These are phyloP conservation scores for Straminergon stramineum DNA, from an alignment of 225 moss, liverwort and hornwort genomes.

Conservation along the genomic window DNA sequence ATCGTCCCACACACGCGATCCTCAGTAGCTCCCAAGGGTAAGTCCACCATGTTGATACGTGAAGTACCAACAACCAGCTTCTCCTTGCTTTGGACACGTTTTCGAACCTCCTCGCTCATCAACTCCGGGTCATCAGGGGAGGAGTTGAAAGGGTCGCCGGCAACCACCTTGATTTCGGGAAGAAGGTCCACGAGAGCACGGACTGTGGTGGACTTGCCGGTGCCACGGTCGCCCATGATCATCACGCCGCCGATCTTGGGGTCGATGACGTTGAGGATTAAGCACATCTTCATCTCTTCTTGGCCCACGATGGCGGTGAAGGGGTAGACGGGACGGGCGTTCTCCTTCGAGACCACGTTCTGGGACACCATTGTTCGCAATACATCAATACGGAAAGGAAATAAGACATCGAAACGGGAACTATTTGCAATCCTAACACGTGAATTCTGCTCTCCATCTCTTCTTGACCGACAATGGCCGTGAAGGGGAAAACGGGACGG, in stretches of 20 bases:
- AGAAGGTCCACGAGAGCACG: slow-evolving; percentile 81
- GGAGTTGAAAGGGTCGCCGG: slow-evolving; percentile 84
- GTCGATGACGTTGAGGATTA: slow-evolving; percentile 78
- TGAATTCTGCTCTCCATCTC: background rate
- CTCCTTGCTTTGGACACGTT: slow-evolving; percentile 29
- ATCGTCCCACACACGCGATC: slow-evolving; percentile 88
- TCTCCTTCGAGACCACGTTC: slow-evolving; percentile 13
- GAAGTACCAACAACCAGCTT: slow-evolving; percentile 32
- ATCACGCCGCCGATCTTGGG: slow-evolving; percentile 92
- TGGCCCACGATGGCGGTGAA: slow-evolving; percentile 92
- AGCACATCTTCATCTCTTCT: slow-evolving; percentile 88
- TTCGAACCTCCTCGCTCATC: slow-evolving; percentile 83
- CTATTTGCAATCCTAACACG: background rate
- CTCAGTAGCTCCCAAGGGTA: slow-evolving; percentile 80
- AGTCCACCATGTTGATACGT: slow-evolving; percentile 80
- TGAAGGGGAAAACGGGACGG: background rate
- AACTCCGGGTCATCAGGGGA: slow-evolving; percentile 78
- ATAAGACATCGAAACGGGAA: background rate
- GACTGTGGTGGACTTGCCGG: slow-evolving; percentile 84
- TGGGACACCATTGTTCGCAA: background rate
- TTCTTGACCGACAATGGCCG: background rate
- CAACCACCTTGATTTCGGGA: slow-evolving; percentile 72
- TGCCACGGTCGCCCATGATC: slow-evolving; percentile 94
- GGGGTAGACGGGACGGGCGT: slow-evolving; percentile 66
- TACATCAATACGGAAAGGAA: background rate